These are phyloP conservation scores for Suhomyces faveliae DNA, from an alignment of 805 yeast genomes.

Conservation along the genomic window DNA sequence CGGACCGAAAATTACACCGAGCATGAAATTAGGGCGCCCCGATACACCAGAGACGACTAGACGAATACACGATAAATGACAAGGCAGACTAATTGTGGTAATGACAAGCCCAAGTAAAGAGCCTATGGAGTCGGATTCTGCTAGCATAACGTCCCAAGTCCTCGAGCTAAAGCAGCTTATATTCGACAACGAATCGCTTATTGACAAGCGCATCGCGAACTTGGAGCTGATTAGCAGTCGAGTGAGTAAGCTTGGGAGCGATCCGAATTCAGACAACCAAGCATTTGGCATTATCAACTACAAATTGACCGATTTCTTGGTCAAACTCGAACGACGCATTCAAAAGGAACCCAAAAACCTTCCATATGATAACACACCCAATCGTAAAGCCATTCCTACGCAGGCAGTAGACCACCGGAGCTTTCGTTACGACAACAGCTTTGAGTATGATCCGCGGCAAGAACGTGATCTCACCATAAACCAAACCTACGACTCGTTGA, in stretches of 20 bases:
- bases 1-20: background rate
- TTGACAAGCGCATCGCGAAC: conserved; percentile 8
- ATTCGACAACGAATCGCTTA: conserved; percentile 8
- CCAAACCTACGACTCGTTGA: conserved; percentile 16
- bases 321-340: conserved; percentile 3
- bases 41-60: background rate
- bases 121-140: background rate
- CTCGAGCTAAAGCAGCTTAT: conserved; percentile 12
- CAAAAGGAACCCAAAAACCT: background rate
- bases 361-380: background rate
- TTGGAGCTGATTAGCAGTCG: conserved; percentile 7
- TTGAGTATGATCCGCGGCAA: conserved; percentile 1
- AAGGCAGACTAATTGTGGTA: background rate
- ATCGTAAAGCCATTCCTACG: background rate
- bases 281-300: conserved; percentile 3
- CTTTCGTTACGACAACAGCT: conserved; percentile 1
- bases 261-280: background rate
- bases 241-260: background rate
- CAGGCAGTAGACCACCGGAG: background rate
- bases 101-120: background rate
- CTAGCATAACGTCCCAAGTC: conserved; percentile 5
- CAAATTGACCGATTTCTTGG: conserved; percentile 8
- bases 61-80: background rate
- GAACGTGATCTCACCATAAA: conserved; percentile 13
- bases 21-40: background rate